Base-by-base conservation (phyloP, 352 stramenopile species). In the Globisporangium cederbergense region DNA sequence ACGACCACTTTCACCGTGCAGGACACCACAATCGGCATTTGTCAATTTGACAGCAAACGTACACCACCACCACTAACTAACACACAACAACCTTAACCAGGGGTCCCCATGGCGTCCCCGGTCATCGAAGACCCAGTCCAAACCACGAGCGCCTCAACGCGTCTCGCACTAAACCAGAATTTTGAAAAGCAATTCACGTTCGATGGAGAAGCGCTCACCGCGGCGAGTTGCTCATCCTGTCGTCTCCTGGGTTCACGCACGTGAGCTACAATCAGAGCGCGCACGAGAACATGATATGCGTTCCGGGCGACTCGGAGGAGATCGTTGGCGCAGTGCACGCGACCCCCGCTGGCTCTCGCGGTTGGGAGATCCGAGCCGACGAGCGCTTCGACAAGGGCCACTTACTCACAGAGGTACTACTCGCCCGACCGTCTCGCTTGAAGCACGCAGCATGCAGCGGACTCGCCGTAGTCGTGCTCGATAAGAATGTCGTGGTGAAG, bases 321-420 rank as follows among this genome's bases (percentile, higher is more conserved):
- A 25, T 58, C 3, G 18, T 68, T 4, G 42, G 56, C 16, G 47
- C 56, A n/a, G 49, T 68, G n/a, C 22, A 63, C 11, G 64, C 66
- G 25, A 9, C 56, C 4, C 8, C 51, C 4, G 30, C 16, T 40
- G 58, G 47, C 0, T 6, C 36, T 16, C 13, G 16, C 16, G 68
- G 46, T 2, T 30, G 65, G 9, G 60, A 71, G 34, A 60, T 74
- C 45, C 54, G 50, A 4, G 42, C 58, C 11, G 20, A 51, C 36
- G 42, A 47, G 16, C 16, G 3, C 16, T 32, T 53, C 8, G 58
- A 47, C 5, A 58, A 66, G 30, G 22, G 42, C 7, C 62, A 71
- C 32, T 38, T 71, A 10, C 60, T 74, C 8, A 68, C 56, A 8
- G 64, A 74, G 34, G 60, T 74, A 3, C 49, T 57, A 34, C 59